Evolutionary conservation across 768 basidiomycete species (phyloP).

Genomic region (Termitomyces sp.): DNA sequence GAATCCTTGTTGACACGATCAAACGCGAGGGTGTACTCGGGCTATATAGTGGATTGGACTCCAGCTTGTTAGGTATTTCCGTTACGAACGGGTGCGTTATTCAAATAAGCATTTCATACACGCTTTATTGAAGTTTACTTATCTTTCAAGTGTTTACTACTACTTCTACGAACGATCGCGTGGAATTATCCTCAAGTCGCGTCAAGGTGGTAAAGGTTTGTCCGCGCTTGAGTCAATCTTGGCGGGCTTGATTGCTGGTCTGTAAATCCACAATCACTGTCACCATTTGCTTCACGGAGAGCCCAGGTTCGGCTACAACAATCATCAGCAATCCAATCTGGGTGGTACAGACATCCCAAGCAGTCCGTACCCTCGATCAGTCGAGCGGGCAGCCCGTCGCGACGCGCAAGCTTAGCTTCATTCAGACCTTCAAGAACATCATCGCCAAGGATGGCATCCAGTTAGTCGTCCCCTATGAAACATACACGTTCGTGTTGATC

Average conservation of each 20-base stretch:
- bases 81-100: conserved; percentile 81
- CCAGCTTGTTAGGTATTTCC: conserved; percentile 86
- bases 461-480: conserved; percentile 24
- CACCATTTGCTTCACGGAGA: not conserved
- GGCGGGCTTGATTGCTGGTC: conserved; percentile 84
- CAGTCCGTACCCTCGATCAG: conserved; percentile 55
- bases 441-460: conserved; percentile 66
- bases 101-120: not conserved
- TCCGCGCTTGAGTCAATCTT: conserved; percentile 88
- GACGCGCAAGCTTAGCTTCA: conserved; percentile 52
- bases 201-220: conserved; percentile 64
- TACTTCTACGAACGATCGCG: conserved; percentile 83
- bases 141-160: conserved; percentile 78
- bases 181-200: conserved; percentile 52
- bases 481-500: not conserved
- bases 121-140: conserved; percentile 4
- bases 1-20: conserved; percentile 72
- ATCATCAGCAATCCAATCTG: conserved; percentile 93
- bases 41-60: conserved; percentile 83
- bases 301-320: conserved; percentile 83
- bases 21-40: conserved; percentile 82
- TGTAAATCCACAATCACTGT: conserved; percentile 6
- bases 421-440: conserved; percentile 69
- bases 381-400: conserved; percentile 27
- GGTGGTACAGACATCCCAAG: conserved; percentile 93